Evolutionary conservation across 139 green algal species (phyloP).

Genomic region (Ettlia oleoabundans): DNA sequence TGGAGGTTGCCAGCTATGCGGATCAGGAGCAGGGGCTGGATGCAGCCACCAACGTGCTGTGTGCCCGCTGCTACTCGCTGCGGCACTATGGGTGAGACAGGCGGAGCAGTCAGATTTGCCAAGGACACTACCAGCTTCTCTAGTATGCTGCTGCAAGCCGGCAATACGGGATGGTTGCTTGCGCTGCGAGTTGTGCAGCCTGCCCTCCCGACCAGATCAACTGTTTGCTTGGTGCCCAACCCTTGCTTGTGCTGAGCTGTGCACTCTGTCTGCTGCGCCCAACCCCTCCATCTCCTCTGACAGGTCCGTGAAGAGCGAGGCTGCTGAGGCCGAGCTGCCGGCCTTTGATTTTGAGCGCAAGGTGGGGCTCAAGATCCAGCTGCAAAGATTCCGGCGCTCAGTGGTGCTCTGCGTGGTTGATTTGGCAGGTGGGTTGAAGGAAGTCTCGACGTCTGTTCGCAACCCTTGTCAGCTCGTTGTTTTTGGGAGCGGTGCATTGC

Average conservation of each 20-base stretch:
- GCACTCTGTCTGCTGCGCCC: too few species aligned
- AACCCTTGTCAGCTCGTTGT: neutral
- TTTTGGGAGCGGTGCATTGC: neutral
- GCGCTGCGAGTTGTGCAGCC: too few species aligned
- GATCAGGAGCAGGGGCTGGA: constrained; percentile 11
- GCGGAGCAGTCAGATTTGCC: too few species aligned
- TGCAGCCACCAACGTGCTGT: constrained; percentile 63
- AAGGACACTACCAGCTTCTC: too few species aligned
- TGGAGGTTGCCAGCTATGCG: constrained; percentile 4
- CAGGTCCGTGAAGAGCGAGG: constrained; percentile 70
- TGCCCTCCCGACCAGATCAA: too few species aligned
- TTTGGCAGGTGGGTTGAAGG: constrained; percentile 14
- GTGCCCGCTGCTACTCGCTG: constrained; percentile 91
- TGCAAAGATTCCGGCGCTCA: constrained; percentile 77
- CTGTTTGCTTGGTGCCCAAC: too few species aligned
- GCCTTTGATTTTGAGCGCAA: constrained; percentile 84
- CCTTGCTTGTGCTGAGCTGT: neutral
- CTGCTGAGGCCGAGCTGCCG: constrained; percentile 72
- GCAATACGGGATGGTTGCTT: too few species aligned
- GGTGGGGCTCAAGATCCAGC: constrained; percentile 74
- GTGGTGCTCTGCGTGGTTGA: constrained; percentile 91
- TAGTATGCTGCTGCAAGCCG: too few species aligned
- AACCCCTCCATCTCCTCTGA: neutral
- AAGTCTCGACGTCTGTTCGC: neutral
- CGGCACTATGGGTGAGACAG: constrained; percentile 75